Conservation (phyloP, 179 eudicot species). For the Actinidia polygama region DNA sequence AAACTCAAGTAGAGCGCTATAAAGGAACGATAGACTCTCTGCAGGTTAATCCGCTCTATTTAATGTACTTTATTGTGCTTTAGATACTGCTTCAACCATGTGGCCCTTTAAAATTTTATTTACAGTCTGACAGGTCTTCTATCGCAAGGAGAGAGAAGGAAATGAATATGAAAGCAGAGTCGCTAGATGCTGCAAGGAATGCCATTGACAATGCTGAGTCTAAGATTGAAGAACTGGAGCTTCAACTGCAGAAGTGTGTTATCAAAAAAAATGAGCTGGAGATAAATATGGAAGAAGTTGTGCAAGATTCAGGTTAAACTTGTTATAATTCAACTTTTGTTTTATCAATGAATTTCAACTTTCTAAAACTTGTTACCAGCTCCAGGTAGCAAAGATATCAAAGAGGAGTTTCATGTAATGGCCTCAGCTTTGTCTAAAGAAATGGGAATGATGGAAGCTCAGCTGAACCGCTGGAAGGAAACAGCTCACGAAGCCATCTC, state of each 20-base stretch:
- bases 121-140: conserved; percentile 79
- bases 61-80: conserved; percentile 15
- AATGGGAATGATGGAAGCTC: conserved; percentile 87
- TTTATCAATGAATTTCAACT: conserved; percentile 10
- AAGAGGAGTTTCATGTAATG: conserved; percentile 88
- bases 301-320: conserved; percentile 82
- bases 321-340: background rate
- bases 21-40: conserved; percentile 67
- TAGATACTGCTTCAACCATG: conserved; percentile 15
- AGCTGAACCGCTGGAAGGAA: conserved; percentile 83
- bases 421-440: conserved; percentile 85
- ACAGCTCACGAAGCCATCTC: conserved; percentile 79
- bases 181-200: conserved; percentile 52
- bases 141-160: conserved; percentile 83
- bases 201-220: conserved; percentile 53
- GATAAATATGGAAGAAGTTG: conserved; percentile 85
- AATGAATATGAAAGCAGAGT: conserved; percentile 56
- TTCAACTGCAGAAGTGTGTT: conserved; percentile 53
- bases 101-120: conserved; percentile 30
- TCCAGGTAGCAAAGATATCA: conserved; percentile 84
- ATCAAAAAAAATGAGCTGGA: conserved; percentile 81
- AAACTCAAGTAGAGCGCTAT: conserved; percentile 69
- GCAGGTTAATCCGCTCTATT: conserved; percentile 60
- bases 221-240: conserved; percentile 73
- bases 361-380: conserved; percentile 12